Evolutionary conservation across 768 basidiomycete species (phyloP).

Genomic region (Botryobasidium botryosum): DNA sequence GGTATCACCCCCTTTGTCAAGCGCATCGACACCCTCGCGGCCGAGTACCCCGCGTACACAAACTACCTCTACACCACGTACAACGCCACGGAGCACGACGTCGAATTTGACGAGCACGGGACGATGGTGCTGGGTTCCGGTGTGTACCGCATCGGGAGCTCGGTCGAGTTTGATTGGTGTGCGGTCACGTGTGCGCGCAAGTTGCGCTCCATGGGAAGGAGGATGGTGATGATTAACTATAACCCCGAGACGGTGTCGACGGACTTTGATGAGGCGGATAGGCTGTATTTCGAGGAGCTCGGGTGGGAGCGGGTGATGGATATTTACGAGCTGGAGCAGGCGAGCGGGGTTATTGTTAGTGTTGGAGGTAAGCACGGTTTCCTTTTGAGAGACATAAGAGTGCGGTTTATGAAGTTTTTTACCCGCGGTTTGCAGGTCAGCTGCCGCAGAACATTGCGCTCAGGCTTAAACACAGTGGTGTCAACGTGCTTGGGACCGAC

Average conservation of each 20-base stretch:
- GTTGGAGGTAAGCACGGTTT: slow-evolving; percentile 62
- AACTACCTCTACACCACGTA: slow-evolving; percentile 99
- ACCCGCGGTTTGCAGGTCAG: slow-evolving; percentile 78
- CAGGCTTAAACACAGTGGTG: slow-evolving; percentile 74
- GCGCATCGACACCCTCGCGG: slow-evolving; percentile 96
- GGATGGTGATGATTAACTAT: slow-evolving; percentile 99
- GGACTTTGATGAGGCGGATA: slow-evolving; percentile 98
- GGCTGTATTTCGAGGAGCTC: slow-evolving; percentile 96
- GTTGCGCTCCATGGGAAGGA: slow-evolving; percentile 79
- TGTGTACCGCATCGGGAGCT: slow-evolving; percentile 95
- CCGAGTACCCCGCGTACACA: slow-evolving; percentile 96
- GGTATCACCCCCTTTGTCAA: slow-evolving; percentile 95
- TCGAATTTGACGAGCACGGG: slow-evolving; percentile 88
- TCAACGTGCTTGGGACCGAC: slow-evolving; percentile 92
- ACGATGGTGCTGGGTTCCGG: slow-evolving; percentile 99
- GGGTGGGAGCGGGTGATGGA: slow-evolving; percentile 99
- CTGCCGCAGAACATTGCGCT: slow-evolving; percentile 98
- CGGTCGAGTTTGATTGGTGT: slow-evolving; percentile 99
- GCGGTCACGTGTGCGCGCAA: slow-evolving; percentile 96
- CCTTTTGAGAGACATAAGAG: background rate
- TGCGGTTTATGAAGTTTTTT: background rate
- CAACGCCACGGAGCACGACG: slow-evolving; percentile 90
- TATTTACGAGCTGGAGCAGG: slow-evolving; percentile 90
- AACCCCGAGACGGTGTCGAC: slow-evolving; percentile 99
- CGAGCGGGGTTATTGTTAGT: slow-evolving; percentile 87